These are phyloP conservation scores for Sutorius eximius DNA, from an alignment of 1,284 basidiomycete species.

Conservation along the genomic window DNA sequence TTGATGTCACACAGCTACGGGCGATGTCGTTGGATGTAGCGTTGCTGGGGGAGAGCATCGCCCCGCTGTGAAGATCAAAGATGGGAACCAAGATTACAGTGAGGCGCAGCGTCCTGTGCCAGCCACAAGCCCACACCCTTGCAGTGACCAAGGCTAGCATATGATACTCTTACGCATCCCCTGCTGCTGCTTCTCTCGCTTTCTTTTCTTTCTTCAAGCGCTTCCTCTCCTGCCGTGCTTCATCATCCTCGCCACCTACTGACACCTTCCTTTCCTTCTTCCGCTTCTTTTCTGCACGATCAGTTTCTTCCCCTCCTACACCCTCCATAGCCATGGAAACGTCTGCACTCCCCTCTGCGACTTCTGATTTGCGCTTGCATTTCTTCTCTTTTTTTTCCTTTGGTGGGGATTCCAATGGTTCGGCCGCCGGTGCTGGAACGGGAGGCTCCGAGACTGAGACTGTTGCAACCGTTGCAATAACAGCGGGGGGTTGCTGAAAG, in stretches of 20 bases:
- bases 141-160: neutral
- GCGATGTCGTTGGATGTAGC: constrained; percentile 8
- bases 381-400: constrained; percentile 71
- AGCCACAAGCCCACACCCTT: neutral
- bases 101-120: neutral
- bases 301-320: constrained; percentile 39
- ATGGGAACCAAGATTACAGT: constrained; percentile 9
- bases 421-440: constrained; percentile 25
- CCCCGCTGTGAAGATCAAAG: constrained; percentile 15
- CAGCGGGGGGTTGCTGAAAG: constrained; percentile 41
- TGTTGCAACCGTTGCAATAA: constrained; percentile 29
- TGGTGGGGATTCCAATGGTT: constrained; percentile 43
- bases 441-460: constrained; percentile 26
- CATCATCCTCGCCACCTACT: constrained; percentile 54
- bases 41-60: neutral
- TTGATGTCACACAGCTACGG: constrained; percentile 8
- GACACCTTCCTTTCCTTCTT: constrained; percentile 53
- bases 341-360: constrained; percentile 42
- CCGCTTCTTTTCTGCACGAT: constrained; percentile 48
- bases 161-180: constrained; percentile 15
- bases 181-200: constrained; percentile 50
- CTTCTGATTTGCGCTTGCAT: constrained; percentile 71
- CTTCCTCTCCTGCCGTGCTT: constrained; percentile 60
- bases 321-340: constrained; percentile 43
- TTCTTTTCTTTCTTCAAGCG: constrained; percentile 73